phyloP scores from a whole-genome alignment of 257 asterid genomes.

The Galeopsis tetrahit region DNA sequence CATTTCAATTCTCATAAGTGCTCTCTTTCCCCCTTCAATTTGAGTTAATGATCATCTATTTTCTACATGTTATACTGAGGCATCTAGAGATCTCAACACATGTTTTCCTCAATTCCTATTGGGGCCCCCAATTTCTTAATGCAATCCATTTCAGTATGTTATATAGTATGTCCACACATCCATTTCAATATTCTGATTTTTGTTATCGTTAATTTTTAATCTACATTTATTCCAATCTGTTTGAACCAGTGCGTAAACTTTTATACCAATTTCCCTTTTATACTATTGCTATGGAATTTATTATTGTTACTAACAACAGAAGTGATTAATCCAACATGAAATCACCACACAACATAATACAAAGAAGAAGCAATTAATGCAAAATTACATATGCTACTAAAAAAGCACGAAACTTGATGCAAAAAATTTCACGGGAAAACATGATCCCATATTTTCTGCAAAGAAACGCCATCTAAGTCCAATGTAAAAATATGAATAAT shows the following conservation, averaged over 20 bases:
- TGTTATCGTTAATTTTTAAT: neutral
- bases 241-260: neutral
- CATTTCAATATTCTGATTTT: neutral
- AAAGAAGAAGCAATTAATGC: slow-evolving; percentile 22
- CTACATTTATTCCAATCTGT: neutral
- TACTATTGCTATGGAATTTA: neutral
- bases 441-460: neutral
- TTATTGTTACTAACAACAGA: slow-evolving; percentile 2
- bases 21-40: neutral
- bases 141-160: neutral
- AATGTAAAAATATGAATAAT: neutral
- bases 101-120: neutral
- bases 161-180: no score
- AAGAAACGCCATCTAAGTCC: slow-evolving; percentile 5
- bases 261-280: neutral
- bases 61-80: neutral
- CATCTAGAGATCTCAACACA: neutral
- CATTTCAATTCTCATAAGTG: neutral
- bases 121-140: neutral
- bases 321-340: slow-evolving; percentile 19
- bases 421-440: neutral
- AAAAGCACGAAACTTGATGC: slow-evolving; percentile 11
- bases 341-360: neutral
- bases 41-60: neutral
- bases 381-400: slow-evolving; percentile 2